Evolutionary conservation across 768 basidiomycete genomes (phyloP), one percentile per base, ranked within the genome.

Genomic region (Cystofilobasidium ferigula): DNA sequence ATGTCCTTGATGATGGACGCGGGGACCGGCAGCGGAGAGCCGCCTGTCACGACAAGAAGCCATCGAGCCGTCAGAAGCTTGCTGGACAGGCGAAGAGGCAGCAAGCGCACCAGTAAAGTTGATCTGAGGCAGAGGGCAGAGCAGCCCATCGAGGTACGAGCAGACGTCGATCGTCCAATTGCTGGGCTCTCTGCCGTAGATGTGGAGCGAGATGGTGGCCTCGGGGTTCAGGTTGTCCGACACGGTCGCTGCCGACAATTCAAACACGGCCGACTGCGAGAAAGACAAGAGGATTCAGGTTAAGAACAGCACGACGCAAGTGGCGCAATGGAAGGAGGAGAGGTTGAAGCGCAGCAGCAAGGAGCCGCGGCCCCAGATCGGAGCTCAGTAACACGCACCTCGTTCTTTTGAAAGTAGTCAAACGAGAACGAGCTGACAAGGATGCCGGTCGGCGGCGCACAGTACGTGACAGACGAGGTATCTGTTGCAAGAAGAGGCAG

Each of bases 101-200:
- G 10, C 2, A 3, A 28, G 71, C 75, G 62, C 64, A 56, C 90
- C 91, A n/a, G 84, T 85, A 72, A 95, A 93, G 72, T 91, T 88
- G 79, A 89, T 88, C 73, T 82, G 38, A 81, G 92, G 67, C 83
- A 83, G 40, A 81, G 92, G 78, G 69, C 94, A 98, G 16, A 97
- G 80, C 30, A 84, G 85, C 22, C 91, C 90, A 62, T 78, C 76
- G 36, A 94, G 81, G 56, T 89, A 80, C 57, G 78, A 77, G 80
- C 94, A 98, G 36, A 97, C 82, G 77, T 94, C 82, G 69, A 95
- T 77, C n/a, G 89, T 89, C 69, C 86, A 72, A 74, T 95, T 95
- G 70, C 93, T 72, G 22, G 86, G 83, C 35, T 84, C 81, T 75
- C 86, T 84, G 61, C 91, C 92, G 71, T 97, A 97, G n/a, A 86